Conservation (phyloP, 352 stramenopile genomes). For the Globisporangium cystogenes region DNA sequence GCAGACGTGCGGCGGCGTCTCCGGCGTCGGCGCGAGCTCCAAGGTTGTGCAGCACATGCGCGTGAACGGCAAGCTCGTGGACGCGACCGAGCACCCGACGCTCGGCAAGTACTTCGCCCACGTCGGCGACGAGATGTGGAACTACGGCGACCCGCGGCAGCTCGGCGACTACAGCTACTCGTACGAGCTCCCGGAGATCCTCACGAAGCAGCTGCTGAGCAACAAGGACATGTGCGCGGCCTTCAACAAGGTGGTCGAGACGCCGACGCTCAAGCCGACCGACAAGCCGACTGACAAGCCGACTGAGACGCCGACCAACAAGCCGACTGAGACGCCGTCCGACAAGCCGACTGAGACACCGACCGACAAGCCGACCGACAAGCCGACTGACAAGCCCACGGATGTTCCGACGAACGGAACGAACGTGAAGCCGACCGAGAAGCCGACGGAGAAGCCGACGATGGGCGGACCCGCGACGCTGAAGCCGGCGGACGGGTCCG, state of each 20-base stretch:
- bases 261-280: neutral
- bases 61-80: conserved; percentile 35
- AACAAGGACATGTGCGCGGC: conserved; percentile 61
- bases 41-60: conserved; percentile 33
- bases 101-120: conserved; percentile 61
- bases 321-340: neutral
- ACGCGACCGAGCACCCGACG: conserved; percentile 47
- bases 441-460: neutral
- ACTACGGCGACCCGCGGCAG: conserved; percentile 55
- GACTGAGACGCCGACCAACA: conserved; percentile 5
- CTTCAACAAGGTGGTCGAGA: conserved; percentile 34
- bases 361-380: neutral
- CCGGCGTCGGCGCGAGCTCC: conserved; percentile 26
- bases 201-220: conserved; percentile 53
- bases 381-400: neutral
- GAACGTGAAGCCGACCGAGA: conserved; percentile 21
- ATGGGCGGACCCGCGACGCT: neutral
- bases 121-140: conserved; percentile 48
- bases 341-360: no score
- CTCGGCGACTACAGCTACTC: conserved; percentile 69
- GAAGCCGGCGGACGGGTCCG: conserved; percentile 8
- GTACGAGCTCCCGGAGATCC: conserved; percentile 55
- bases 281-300: neutral
- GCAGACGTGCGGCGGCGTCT: conserved; percentile 39
- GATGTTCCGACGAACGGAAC: conserved; percentile 8